Evolutionary conservation across 306 rosid genomes (phyloP), one percentile per base, ranked within the genome.

Genomic region (Arachis hypogaea): DNA sequence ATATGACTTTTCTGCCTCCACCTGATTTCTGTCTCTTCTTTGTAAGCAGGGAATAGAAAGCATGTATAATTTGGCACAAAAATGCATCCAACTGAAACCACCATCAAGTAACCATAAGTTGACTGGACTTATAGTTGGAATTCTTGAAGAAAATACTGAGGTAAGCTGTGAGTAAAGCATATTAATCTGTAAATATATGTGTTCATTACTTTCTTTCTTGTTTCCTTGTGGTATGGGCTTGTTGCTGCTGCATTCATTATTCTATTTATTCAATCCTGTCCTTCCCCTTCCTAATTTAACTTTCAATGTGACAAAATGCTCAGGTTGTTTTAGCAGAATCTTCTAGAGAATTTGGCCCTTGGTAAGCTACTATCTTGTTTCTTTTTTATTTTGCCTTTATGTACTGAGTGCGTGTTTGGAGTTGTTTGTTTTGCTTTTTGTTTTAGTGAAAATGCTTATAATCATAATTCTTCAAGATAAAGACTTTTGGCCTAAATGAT

Each of bases 251-350:
- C 51, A 43, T n/a, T 59, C 33, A 51, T 54, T 16, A 66, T 51
- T 64, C 51, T 46, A 22, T 29, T 68, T 68, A 62, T 78, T 62
- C 55, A 28, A 52, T 54, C 11, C 44, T 55, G 11, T 56, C 59
- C 29, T 80, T 56, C 43, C 46, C 57, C n/a, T 58, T 38, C 56
- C 63, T 47, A n/a, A 55, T 65, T 57, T 73, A 74, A 61, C 59
- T 58, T 69, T 69, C 71, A 59, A 59, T 56, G 42, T 77, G 81
- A 72, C 77, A 62, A 77, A 63, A 77, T 82, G 78, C 78, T 70
- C 85, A 93, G 98, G 96, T 93, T 89, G 92, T 93, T 83, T 80
- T 93, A 73, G 98, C 96, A 16, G 97, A 91, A 76, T 89, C 93
- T 82, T 89, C 93, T 51, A 80, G 93, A 86, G 93, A 81, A 78